phyloP scores from a whole-genome alignment of 257 asterid species.

The Prunella vulgaris region DNA sequence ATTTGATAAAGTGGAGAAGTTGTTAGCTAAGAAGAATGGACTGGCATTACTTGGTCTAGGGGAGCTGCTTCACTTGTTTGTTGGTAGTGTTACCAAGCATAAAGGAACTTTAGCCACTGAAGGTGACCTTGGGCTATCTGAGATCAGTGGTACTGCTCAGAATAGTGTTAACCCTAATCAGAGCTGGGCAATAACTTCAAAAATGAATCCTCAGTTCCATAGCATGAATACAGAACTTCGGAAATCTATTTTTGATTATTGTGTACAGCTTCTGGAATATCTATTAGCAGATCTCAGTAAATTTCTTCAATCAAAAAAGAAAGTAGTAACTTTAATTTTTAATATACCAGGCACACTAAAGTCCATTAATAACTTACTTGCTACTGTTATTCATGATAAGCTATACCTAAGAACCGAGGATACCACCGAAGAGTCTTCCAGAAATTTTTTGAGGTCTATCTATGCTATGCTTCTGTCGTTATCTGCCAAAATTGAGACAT shows the following conservation, averaged over 20 bases:
- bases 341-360: slow-evolving; percentile 44
- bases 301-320: slow-evolving; percentile 37
- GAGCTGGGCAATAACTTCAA: slow-evolving; percentile 17
- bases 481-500: slow-evolving; percentile 40
- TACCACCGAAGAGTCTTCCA: slow-evolving; percentile 68
- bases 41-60: slow-evolving; percentile 64
- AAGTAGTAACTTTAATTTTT: slow-evolving; percentile 26
- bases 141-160: slow-evolving; percentile 16
- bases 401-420: slow-evolving; percentile 68
- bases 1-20: slow-evolving; percentile 73
- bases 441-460: slow-evolving; percentile 54
- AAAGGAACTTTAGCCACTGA: slow-evolving; percentile 39
- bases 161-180: slow-evolving; percentile 16
- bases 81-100: slow-evolving; percentile 46
- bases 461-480: slow-evolving; percentile 48
- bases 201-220: slow-evolving; percentile 26
- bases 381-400: slow-evolving; percentile 44
- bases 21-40: slow-evolving; percentile 46
- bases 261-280: slow-evolving; percentile 67
- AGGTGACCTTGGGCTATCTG: slow-evolving; percentile 29
- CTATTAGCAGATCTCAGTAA: slow-evolving; percentile 44
- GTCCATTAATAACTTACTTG: slow-evolving; percentile 61
- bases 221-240: slow-evolving; percentile 53
- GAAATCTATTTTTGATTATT: slow-evolving; percentile 56
- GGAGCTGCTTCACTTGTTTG: slow-evolving; percentile 67